These are phyloP conservation scores for Starmerella roubikii DNA, from an alignment of 805 yeast genomes.

Conservation along the genomic window DNA sequence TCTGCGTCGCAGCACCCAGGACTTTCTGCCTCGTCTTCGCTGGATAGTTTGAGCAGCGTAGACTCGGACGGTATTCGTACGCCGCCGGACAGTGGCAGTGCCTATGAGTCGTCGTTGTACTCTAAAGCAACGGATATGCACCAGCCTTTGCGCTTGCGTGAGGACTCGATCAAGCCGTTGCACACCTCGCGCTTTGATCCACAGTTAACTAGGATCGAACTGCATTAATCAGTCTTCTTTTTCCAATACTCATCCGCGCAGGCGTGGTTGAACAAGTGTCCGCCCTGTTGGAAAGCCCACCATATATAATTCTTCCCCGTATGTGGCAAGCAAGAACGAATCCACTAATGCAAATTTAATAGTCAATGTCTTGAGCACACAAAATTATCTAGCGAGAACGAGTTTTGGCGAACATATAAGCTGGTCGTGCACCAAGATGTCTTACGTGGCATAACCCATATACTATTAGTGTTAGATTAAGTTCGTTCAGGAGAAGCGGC, in stretches of 20 bases:
- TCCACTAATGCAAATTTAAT: too few species aligned
- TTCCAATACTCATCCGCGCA: too few species aligned
- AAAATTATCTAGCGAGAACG: too few species aligned
- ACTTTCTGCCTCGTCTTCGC: slow-evolving; percentile 20
- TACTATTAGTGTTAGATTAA: too few species aligned
- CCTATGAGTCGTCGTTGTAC: not conserved
- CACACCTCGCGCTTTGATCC: slow-evolving; percentile 10
- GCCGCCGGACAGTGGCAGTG: slow-evolving; percentile 9
- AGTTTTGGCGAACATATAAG: too few species aligned
- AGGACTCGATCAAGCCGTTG: not conserved
- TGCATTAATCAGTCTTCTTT: not conserved
- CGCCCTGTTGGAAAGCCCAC: too few species aligned
- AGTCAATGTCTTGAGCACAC: too few species aligned
- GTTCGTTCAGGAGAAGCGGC: too few species aligned
- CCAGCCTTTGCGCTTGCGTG: not conserved
- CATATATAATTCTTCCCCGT: too few species aligned
- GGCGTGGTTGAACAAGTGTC: not conserved
- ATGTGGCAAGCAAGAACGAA: too few species aligned
- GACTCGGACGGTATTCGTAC: slow-evolving; percentile 13
- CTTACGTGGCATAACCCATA: too few species aligned
- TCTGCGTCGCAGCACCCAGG: slow-evolving; percentile 14
- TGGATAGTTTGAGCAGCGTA: slow-evolving; percentile 19
- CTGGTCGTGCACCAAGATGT: too few species aligned
- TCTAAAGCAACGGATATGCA: not conserved
- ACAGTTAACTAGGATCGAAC: not conserved